Evolutionary conservation across 345 rosid species (phyloP).

Genomic region (Combretum micranthum): DNA sequence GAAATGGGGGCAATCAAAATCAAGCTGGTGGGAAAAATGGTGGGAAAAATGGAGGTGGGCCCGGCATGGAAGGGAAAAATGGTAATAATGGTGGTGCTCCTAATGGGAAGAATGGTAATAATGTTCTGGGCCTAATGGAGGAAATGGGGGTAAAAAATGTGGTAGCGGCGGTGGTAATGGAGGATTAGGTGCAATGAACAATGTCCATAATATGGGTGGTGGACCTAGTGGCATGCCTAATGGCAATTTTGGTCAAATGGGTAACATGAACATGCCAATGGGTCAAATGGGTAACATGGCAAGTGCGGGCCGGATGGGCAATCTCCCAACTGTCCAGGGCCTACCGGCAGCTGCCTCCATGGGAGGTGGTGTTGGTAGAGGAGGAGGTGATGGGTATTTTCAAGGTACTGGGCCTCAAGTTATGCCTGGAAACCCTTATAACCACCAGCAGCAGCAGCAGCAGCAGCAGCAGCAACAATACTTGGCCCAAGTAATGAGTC

Average conservation of each 20-base stretch:
- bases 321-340: conserved; percentile 62
- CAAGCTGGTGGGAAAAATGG: conserved; percentile 30
- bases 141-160: conserved; percentile 17
- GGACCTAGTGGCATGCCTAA: conserved; percentile 20
- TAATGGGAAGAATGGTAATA: conserved; percentile 16
- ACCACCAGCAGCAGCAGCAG: no score
- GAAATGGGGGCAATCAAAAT: conserved; percentile 32
- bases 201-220: conserved; percentile 40
- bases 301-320: conserved; percentile 8
- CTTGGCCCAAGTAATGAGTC: conserved; percentile 74
- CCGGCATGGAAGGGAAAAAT: conserved; percentile 20
- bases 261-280: no score
- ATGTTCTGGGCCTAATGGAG: conserved; percentile 10
- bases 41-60: conserved; percentile 29
- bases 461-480: conserved; percentile 47
- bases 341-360: conserved; percentile 42
- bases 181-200: conserved; percentile 17
- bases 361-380: conserved; percentile 16
- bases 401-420: conserved; percentile 56
- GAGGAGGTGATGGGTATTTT: conserved; percentile 35
- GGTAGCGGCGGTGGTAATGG: conserved; percentile 31
- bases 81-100: conserved; percentile 29
- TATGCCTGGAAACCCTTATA: conserved; percentile 53
- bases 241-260: conserved; percentile 35
- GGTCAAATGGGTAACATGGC: conserved; percentile 29